phyloP scores from a whole-genome alignment of 768 basidiomycete species.

The Boletellus emodensis region DNA sequence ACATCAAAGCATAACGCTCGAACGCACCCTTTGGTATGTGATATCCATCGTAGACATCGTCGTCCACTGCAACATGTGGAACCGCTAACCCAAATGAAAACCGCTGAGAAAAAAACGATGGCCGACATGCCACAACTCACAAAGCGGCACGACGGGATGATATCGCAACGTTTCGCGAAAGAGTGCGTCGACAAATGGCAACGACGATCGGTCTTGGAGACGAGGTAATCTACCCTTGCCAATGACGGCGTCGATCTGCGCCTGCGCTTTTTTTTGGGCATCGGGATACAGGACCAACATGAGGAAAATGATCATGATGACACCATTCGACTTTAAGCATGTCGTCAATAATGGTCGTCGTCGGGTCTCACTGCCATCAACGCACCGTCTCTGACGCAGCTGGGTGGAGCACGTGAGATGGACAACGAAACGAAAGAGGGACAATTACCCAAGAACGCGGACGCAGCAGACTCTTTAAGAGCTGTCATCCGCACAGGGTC shows the following conservation, averaged over 20 bases:
- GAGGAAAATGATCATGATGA: conserved; percentile 11
- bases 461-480: conserved; percentile 12
- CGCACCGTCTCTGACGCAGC: conserved; percentile 14
- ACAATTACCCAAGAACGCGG: conserved; percentile 9
- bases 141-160: conserved; percentile 7
- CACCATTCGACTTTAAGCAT: conserved; percentile 17
- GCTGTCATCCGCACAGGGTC: conserved; percentile 2
- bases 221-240: conserved; percentile 5
- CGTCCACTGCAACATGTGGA: conserved; percentile 31
- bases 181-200: conserved; percentile 13
- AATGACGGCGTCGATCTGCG: conserved; percentile 7
- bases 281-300: conserved; percentile 8
- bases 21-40: conserved; percentile 41
- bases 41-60: conserved; percentile 41
- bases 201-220: conserved; percentile 7
- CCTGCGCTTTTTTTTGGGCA: conserved; percentile 13
- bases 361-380: background rate
- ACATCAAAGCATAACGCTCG: background rate
- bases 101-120: background rate
- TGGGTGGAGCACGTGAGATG: background rate
- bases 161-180: conserved; percentile 11
- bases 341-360: background rate
- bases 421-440: background rate
- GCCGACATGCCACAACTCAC: background rate
- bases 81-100: conserved; percentile 11